These are phyloP conservation scores for Teunomyces aglyptinius DNA, from an alignment of 805 yeast genomes.

Conservation along the genomic window DNA sequence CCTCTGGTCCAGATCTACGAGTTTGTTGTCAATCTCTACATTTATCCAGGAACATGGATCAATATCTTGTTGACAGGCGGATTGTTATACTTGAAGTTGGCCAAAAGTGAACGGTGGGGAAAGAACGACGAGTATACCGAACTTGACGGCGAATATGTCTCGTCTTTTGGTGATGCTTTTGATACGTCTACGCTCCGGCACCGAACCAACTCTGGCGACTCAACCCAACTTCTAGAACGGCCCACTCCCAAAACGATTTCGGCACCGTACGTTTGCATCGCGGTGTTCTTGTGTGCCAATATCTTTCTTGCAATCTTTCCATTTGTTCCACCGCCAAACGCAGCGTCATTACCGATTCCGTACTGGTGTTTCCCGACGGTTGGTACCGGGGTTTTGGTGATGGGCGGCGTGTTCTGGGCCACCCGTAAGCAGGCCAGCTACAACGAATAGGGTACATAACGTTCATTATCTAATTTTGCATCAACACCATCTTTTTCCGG, in stretches of 20 bases:
- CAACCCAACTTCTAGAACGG: neutral
- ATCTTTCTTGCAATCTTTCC: conserved; percentile 54
- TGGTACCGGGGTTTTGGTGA: conserved; percentile 43
- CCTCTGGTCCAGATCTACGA: conserved; percentile 66
- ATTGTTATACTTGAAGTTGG: conserved; percentile 48
- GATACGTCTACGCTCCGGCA: neutral
- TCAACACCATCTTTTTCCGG: conserved; percentile 41
- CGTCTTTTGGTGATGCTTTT: neutral
- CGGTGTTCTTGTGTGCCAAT: conserved; percentile 45
- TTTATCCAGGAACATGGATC: conserved; percentile 64
- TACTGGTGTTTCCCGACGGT: conserved; percentile 59
- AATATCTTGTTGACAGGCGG: conserved; percentile 53
- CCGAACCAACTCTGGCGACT: conserved; percentile 1
- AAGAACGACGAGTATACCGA: neutral
- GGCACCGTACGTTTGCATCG: conserved; percentile 30
- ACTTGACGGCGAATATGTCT: conserved; percentile 7
- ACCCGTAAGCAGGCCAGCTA: conserved; percentile 12
- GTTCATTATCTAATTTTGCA: conserved; percentile 8
- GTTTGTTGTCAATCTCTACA: conserved; percentile 58
- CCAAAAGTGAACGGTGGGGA: conserved; percentile 43
- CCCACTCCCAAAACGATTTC: conserved; percentile 11
- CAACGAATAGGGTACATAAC: conserved; percentile 14
- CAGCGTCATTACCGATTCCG: conserved; percentile 37
- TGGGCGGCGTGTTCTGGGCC: conserved; percentile 38
- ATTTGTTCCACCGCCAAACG: conserved; percentile 52